Conservation (phyloP, 768 basidiomycete genomes). For the Leccinum sublutescens region DNA sequence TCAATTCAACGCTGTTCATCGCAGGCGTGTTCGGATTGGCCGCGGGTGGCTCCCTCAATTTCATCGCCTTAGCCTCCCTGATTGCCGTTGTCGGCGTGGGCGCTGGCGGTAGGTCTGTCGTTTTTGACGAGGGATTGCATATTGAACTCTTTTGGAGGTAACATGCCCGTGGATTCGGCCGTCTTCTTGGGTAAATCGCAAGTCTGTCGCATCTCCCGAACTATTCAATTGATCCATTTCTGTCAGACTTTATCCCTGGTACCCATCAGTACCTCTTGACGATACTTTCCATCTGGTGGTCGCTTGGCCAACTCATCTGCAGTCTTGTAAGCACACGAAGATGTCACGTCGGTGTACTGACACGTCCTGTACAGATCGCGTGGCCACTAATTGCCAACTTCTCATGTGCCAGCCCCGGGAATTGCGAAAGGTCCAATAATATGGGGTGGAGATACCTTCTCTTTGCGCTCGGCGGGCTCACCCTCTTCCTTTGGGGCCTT, state of each 20-base stretch:
- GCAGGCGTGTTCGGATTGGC: constrained; percentile 52
- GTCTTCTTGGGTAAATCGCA: constrained; percentile 45
- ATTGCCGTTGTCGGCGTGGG: constrained; percentile 47
- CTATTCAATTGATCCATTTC: not conserved
- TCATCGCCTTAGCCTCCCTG: constrained; percentile 48
- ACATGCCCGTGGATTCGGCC: constrained; percentile 54
- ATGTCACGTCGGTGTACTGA: not conserved
- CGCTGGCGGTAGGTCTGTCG: constrained; percentile 38
- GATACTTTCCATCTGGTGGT: constrained; percentile 59
- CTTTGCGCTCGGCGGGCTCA: constrained; percentile 51
- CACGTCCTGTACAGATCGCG: constrained; percentile 39
- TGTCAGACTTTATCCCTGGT: constrained; percentile 48
- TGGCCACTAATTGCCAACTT: constrained; percentile 60
- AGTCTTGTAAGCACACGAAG: constrained; percentile 37
- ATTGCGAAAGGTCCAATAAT: constrained; percentile 45
- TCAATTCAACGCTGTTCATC: constrained; percentile 55
- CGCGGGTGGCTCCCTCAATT: constrained; percentile 46
- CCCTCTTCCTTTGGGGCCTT: constrained; percentile 49
- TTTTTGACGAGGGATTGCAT: not conserved
- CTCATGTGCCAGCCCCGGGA: constrained; percentile 40
- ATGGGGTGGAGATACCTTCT: constrained; percentile 68
- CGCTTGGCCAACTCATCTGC: constrained; percentile 51
- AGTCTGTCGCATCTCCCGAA: not conserved
- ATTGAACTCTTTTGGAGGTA: constrained; percentile 33
- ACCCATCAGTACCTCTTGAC: constrained; percentile 60